phyloP scores from a whole-genome alignment of 164 flowering plant species.

The Stephania yunnanensis region DNA sequence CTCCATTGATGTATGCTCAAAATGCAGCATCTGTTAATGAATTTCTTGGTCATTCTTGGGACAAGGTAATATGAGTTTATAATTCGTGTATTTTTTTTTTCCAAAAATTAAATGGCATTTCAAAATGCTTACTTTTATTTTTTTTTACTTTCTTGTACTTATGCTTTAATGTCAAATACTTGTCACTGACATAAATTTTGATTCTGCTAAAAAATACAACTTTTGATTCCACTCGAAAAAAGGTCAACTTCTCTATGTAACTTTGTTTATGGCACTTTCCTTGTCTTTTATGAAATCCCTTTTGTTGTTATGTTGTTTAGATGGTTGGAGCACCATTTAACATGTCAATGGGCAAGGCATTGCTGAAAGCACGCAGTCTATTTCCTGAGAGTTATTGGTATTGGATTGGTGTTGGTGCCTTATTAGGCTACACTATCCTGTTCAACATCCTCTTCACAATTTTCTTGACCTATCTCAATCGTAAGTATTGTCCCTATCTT shows the following conservation, averaged over 20 bases:
- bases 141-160: too few relatives aligned
- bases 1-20: slow-evolving; percentile 96
- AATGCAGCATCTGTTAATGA: slow-evolving; percentile 93
- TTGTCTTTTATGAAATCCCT: slow-evolving; percentile 5
- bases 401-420: slow-evolving; percentile 94
- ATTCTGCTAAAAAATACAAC: background rate
- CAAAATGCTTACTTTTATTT: too few relatives aligned
- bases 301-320: slow-evolving; percentile 27
- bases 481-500: slow-evolving; percentile 44
- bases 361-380: slow-evolving; percentile 59
- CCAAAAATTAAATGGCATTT: too few relatives aligned
- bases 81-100: background rate
- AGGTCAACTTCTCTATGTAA: background rate
- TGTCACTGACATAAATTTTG: too few relatives aligned
- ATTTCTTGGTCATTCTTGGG: slow-evolving; percentile 92
- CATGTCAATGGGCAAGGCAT: slow-evolving; percentile 48
- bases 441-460: slow-evolving; percentile 73
- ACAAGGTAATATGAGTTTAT: slow-evolving; percentile 49
- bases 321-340: slow-evolving; percentile 31
- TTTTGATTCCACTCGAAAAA: too few relatives aligned
- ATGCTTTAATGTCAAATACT: too few relatives aligned
- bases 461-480: slow-evolving; percentile 68
- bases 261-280: slow-evolving; percentile 5
- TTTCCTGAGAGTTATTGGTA: slow-evolving; percentile 86
- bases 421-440: slow-evolving; percentile 68